phyloP scores from a whole-genome alignment of 306 rosid species.

The Lathyrus oleraceus region DNA sequence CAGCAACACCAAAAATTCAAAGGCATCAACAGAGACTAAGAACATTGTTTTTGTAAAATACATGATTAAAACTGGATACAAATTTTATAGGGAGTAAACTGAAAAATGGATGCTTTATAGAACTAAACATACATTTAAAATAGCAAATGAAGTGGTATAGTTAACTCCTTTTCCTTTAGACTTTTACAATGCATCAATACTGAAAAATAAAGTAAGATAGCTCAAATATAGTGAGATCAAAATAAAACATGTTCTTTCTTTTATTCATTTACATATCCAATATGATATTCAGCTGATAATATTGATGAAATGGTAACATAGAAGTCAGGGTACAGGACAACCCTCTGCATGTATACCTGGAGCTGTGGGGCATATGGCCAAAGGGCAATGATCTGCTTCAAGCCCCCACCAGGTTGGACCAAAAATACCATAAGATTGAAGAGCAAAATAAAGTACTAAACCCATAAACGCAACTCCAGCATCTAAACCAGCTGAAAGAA shows the following conservation, averaged over 20 bases:
- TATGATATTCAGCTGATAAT: neutral
- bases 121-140: neutral
- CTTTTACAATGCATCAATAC: no score
- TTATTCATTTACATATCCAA: neutral
- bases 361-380: constrained; percentile 65
- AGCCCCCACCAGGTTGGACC: constrained; percentile 75
- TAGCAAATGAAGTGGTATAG: neutral
- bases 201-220: no score
- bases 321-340: constrained; percentile 44
- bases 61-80: no score
- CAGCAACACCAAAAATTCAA: no score
- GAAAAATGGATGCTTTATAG: no score
- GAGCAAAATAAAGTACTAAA: constrained; percentile 47
- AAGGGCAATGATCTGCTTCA: constrained; percentile 36
- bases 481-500: constrained; percentile 65
- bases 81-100: no score
- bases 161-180: no score
- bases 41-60: no score
- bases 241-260: neutral
- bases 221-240: neutral
- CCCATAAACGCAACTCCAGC: constrained; percentile 67
- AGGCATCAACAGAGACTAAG: no score
- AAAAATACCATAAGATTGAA: constrained; percentile 38
- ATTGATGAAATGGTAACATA: neutral
- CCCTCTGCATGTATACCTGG: constrained; percentile 49